Evolutionary conservation across 768 basidiomycete genomes (phyloP).

Genomic region (Amanita polypyramis): DNA sequence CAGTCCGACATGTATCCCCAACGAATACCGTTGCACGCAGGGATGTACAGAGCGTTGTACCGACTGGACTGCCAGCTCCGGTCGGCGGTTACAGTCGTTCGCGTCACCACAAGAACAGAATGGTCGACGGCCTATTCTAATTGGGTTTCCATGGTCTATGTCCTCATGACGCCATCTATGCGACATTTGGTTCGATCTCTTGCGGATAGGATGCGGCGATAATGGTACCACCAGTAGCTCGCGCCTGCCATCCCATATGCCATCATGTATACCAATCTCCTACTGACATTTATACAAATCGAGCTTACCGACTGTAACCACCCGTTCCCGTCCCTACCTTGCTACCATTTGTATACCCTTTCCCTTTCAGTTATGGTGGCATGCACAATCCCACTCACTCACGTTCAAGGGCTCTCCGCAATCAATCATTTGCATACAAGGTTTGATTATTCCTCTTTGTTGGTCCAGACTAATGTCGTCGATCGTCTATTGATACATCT

Average conservation of each 20-base stretch:
- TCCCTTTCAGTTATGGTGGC: not conserved
- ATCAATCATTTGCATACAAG: not conserved
- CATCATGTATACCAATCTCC: not conserved
- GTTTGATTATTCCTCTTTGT: too few species aligned
- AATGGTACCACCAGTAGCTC: too few species aligned
- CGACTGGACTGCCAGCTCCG: not conserved
- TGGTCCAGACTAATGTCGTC: too few species aligned
- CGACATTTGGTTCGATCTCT: not conserved
- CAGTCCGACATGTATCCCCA: constrained; percentile 39
- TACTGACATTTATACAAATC: not conserved
- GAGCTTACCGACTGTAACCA: not conserved
- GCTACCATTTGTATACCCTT: constrained; percentile 4
- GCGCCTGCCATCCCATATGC: too few species aligned
- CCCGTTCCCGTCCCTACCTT: not conserved
- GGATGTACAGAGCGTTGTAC: constrained; percentile 1
- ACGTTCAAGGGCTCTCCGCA: not conserved
- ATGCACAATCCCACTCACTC: not conserved
- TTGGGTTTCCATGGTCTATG: not conserved
- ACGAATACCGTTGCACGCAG: constrained; percentile 46
- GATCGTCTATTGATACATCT: too few species aligned
- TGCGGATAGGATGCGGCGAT: not conserved
- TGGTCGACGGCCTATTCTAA: not conserved
- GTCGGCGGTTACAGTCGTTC: not conserved
- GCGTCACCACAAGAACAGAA: not conserved
- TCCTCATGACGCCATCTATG: not conserved